Conservation (phyloP, 345 rosid species). For the Aegle marmelos region DNA sequence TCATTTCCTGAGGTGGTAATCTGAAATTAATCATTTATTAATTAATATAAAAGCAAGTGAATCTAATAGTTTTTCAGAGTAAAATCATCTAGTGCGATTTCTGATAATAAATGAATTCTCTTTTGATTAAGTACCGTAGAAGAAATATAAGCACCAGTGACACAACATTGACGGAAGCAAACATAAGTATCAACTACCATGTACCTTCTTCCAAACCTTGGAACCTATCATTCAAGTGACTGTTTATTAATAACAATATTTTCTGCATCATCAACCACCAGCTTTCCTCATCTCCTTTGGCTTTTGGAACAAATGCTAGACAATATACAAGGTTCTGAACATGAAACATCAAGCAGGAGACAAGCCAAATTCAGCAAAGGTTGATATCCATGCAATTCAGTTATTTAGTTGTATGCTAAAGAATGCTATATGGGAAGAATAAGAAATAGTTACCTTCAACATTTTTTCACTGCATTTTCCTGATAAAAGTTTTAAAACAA, state of each 20-base stretch:
- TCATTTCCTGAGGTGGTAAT: no score
- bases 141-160: neutral
- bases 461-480: constrained; percentile 50
- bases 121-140: neutral
- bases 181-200: neutral
- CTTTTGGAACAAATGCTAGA: constrained; percentile 80
- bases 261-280: constrained; percentile 76
- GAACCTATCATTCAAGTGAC: constrained; percentile 56
- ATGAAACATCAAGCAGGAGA: constrained; percentile 16
- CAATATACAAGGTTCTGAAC: constrained; percentile 72
- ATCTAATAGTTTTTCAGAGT: neutral
- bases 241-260: constrained; percentile 56
- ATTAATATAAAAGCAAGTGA: neutral
- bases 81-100: neutral
- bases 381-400: constrained; percentile 4
- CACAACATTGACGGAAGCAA: neutral
- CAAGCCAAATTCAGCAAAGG: constrained; percentile 3
- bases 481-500: constrained; percentile 58
- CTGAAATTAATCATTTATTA: neutral
- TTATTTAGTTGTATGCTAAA: constrained; percentile 14
- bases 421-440: neutral
- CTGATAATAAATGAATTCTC: neutral
- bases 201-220: constrained; percentile 84
- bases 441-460: constrained; percentile 50
- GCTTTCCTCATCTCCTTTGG: constrained; percentile 70